Conservation (phyloP, 2,329 filamentous ascomycete genomes). For the Xylaria digitata region DNA sequence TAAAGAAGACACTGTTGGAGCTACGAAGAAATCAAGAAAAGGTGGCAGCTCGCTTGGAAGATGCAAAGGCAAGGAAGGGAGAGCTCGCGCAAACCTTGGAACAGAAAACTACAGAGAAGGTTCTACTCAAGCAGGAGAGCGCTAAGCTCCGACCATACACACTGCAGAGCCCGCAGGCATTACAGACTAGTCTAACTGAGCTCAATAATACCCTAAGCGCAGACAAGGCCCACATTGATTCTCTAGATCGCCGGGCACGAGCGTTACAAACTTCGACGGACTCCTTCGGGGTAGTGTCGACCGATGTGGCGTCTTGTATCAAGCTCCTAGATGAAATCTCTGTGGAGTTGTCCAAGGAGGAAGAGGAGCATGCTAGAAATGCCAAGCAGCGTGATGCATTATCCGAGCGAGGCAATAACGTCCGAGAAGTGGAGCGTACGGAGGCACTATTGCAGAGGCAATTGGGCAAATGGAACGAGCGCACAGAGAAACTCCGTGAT, state of each 20-base stretch:
- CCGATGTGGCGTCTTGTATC: constrained; percentile 88
- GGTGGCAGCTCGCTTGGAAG: constrained; percentile 84
- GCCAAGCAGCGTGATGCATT: constrained; percentile 86
- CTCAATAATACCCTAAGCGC: constrained; percentile 80
- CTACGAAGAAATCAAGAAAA: constrained; percentile 84
- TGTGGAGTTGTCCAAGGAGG: constrained; percentile 86
- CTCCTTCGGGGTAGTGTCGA: constrained; percentile 84
- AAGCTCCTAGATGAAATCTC: constrained; percentile 90
- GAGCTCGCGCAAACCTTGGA: constrained; percentile 78
- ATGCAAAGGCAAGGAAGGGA: constrained; percentile 82
- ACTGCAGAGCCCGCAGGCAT: constrained; percentile 83
- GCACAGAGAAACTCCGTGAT: constrained; percentile 84
- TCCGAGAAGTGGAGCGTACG: constrained; percentile 89
- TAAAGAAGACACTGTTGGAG: constrained; percentile 84
- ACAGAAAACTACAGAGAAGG: constrained; percentile 74
- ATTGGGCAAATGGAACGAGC: constrained; percentile 84
- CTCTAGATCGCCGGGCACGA: constrained; percentile 85
- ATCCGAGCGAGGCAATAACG: constrained; percentile 87
- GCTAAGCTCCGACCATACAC: constrained; percentile 92
- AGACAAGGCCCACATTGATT: constrained; percentile 87
- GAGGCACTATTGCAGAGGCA: constrained; percentile 87
- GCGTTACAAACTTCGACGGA: constrained; percentile 92
- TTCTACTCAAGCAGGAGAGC: constrained; percentile 84
- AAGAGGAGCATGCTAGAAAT: constrained; percentile 86
- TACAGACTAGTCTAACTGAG: constrained; percentile 85